These are phyloP conservation scores for Nitzschia putrida DNA, from an alignment of 108 stramenopile genomes.

Conservation along the genomic window DNA sequence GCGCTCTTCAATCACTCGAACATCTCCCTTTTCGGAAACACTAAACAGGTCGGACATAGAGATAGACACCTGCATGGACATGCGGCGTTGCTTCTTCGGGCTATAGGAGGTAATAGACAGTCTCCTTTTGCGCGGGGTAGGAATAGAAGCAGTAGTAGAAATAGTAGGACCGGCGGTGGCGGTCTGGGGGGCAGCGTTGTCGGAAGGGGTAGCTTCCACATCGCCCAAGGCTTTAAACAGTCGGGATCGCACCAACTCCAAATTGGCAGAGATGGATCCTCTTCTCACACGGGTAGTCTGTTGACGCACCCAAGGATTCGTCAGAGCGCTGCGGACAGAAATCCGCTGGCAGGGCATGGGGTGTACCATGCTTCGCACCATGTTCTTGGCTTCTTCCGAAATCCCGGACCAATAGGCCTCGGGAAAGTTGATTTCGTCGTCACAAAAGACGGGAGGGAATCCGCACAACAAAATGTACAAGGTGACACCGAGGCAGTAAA, in stretches of 20 bases:
- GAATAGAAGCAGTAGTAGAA: neutral
- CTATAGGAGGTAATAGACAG: slow-evolving; percentile 1
- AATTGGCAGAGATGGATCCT: slow-evolving; percentile 38
- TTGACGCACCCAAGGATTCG: slow-evolving; percentile 67
- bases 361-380: slow-evolving; percentile 69
- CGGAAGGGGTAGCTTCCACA: neutral
- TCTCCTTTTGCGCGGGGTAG: slow-evolving; percentile 16
- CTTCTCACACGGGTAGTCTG: slow-evolving; percentile 33
- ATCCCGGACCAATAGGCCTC: slow-evolving; percentile 69
- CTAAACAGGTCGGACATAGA: slow-evolving; percentile 25
- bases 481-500: slow-evolving; percentile 95
- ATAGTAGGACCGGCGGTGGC: too few species aligned
- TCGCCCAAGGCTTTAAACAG: slow-evolving; percentile 19
- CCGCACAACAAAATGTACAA: slow-evolving; percentile 96
- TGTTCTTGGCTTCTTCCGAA: slow-evolving; percentile 72
- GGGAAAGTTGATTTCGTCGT: slow-evolving; percentile 49
- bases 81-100: slow-evolving; percentile 22
- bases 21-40: slow-evolving; percentile 22
- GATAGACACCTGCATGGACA: slow-evolving; percentile 17
- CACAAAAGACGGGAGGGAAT: slow-evolving; percentile 76
- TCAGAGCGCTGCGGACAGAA: slow-evolving; percentile 59
- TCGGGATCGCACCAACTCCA: slow-evolving; percentile 38
- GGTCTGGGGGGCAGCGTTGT: neutral
- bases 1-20: slow-evolving; percentile 37
- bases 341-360: slow-evolving; percentile 65